Percentiles rank a stretch among this genome's conserved stretches.
These are phyloP conservation scores for Ophiocordyceps camponoti-floridani DNA, from an alignment of 2,329 filamentous ascomycete species.

Conservation along the genomic window DNA sequence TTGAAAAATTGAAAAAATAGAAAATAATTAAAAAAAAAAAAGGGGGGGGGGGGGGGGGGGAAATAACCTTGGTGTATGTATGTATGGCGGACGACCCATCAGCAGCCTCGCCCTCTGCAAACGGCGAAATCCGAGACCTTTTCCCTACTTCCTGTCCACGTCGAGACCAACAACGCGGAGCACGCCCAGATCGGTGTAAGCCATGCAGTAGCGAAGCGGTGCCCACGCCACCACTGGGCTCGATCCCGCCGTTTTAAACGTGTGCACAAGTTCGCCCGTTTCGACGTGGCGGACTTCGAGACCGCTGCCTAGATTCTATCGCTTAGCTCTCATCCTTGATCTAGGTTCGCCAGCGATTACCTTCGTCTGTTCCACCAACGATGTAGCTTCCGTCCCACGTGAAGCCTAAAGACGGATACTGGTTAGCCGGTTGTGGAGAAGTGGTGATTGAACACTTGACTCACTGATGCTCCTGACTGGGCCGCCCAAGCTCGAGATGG, in stretches of 20 bases:
- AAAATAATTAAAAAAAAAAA: too few species aligned
- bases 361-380: constrained; percentile 58
- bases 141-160: constrained; percentile 19
- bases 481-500: constrained; percentile 49
- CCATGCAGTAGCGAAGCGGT: constrained; percentile 54
- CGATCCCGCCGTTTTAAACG: constrained; percentile 47
- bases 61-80: too few species aligned
- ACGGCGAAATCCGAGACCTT: background rate
- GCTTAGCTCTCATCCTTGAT: too few species aligned
- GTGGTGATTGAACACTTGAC: constrained; percentile 7
- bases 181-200: constrained; percentile 52
- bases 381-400: constrained; percentile 64
- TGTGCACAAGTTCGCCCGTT: constrained; percentile 55
- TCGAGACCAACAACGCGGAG: constrained; percentile 51
- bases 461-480: constrained; percentile 51
- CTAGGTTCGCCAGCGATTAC: constrained; percentile 14
- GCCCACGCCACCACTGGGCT: constrained; percentile 59
- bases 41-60: too few species aligned
- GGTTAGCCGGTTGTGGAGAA: background rate
- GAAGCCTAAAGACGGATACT: constrained; percentile 37
- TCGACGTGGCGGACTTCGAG: constrained; percentile 56
- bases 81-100: background rate
- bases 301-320: constrained; percentile 42
- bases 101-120: background rate
- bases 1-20: too few species aligned